Percentiles rank a stretch among this genome's conserved stretches.
Conservation (phyloP, 1,139 yeast genomes). For the Pichia sp. region DNA sequence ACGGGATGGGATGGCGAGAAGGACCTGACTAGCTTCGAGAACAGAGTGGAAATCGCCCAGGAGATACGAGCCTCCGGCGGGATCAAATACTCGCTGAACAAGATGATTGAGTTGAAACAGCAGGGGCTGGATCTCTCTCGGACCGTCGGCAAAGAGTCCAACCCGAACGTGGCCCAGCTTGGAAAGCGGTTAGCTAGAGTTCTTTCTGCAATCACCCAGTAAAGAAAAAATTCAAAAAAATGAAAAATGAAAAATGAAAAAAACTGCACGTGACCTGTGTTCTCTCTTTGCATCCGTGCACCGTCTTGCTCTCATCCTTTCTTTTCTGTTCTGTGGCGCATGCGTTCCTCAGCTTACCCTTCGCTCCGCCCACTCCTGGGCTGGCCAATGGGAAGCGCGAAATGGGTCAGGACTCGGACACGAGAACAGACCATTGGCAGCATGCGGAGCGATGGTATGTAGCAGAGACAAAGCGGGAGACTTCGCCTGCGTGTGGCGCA, state of each 20-base stretch:
- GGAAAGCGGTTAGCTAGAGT: neutral
- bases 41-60: neutral
- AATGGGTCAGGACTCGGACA: neutral
- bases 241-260: too few relatives aligned
- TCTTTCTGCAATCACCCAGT: neutral
- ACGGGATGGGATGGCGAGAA: neutral
- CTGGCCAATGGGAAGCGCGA: constrained; percentile 7
- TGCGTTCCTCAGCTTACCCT: neutral
- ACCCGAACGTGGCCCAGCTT: neutral
- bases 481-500: neutral
- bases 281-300: neutral
- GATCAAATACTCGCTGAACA: neutral
- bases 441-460: neutral
- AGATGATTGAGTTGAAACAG: neutral
- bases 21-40: neutral
- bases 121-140: neutral
- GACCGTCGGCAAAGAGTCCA: neutral
- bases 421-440: neutral
- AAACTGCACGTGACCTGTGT: neutral
- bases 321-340: neutral
- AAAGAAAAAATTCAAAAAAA: too few relatives aligned
- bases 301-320: neutral
- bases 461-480: too few relatives aligned
- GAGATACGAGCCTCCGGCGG: neutral
- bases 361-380: neutral